Conservation (phyloP, 768 basidiomycete genomes). For the Suillus subluteus region DNA sequence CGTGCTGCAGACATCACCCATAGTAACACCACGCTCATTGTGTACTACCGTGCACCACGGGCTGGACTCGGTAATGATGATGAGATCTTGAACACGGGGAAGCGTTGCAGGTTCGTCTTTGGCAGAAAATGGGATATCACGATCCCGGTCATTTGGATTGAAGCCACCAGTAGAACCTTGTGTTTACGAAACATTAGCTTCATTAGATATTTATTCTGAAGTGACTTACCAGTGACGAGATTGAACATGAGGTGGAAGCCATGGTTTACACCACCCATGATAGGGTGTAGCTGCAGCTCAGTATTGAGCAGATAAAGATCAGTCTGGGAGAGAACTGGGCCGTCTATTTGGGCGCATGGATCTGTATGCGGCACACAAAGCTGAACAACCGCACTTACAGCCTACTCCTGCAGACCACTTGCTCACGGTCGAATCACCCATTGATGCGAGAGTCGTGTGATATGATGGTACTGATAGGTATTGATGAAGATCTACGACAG, state of each 20-base stretch:
- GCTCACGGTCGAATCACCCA: conserved; percentile 32
- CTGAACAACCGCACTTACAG: conserved; percentile 28
- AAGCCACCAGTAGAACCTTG: conserved; percentile 65
- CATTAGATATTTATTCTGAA: not conserved
- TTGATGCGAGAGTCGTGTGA: conserved; percentile 16
- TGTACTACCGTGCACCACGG: conserved; percentile 82
- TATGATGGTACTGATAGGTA: conserved; percentile 5
- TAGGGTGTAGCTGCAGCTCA: conserved; percentile 73
- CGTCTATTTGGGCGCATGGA: conserved; percentile 28
- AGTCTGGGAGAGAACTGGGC: conserved; percentile 77
- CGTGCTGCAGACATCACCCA: conserved; percentile 72
- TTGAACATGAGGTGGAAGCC: conserved; percentile 74
- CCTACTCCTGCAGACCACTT: conserved; percentile 42
- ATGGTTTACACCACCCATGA: conserved; percentile 53
- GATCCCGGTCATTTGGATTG: conserved; percentile 60
- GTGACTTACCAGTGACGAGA: conserved; percentile 59
- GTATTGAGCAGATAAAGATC: conserved; percentile 79
- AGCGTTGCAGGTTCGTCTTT: conserved; percentile 72
- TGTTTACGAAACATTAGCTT: not conserved
- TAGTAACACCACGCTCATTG: conserved; percentile 75
- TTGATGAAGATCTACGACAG: not conserved
- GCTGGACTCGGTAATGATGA: conserved; percentile 59
- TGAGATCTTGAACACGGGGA: conserved; percentile 63
- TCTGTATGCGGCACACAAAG: conserved; percentile 43
- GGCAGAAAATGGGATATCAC: conserved; percentile 54